A percentile compares a stretch with the other conserved stretches of the same genome.
Evolutionary conservation across 2,329 filamentous ascomycete species (phyloP).

Genomic region (Fusarium humuli): DNA sequence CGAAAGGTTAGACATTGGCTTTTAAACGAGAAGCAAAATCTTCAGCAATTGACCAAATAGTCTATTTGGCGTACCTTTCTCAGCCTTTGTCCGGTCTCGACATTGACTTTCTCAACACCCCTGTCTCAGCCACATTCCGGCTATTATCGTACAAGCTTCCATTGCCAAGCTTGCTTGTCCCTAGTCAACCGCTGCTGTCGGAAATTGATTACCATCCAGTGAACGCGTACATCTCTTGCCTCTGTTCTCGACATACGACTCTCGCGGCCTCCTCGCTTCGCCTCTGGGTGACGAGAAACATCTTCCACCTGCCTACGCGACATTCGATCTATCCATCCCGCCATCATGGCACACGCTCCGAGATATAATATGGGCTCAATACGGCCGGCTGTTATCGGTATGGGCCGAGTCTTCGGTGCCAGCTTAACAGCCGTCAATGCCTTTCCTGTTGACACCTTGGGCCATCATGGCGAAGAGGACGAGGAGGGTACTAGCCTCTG

Average conservation of each 20-base stretch:
- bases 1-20: slow-evolving; percentile 30
- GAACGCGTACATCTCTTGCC: slow-evolving; percentile 15
- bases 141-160: slow-evolving; percentile 19
- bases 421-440: slow-evolving; percentile 62
- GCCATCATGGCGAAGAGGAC: slow-evolving; percentile 60
- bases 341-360: slow-evolving; percentile 48
- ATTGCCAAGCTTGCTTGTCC: slow-evolving; percentile 19
- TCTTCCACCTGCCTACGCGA: background rate
- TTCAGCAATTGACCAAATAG: slow-evolving; percentile 1
- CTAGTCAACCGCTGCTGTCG: slow-evolving; percentile 6
- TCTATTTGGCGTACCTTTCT: slow-evolving; percentile 3
- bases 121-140: slow-evolving; percentile 34
- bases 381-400: slow-evolving; percentile 63
- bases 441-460: slow-evolving; percentile 56
- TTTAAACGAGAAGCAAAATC: background rate
- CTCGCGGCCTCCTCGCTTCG: slow-evolving; percentile 8
- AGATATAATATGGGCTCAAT: slow-evolving; percentile 56
- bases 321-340: background rate
- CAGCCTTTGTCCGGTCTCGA: background rate
- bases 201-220: slow-evolving; percentile 17
- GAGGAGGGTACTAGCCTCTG: slow-evolving; percentile 75
- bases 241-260: slow-evolving; percentile 11
- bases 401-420: slow-evolving; percentile 63
- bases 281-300: slow-evolving; percentile 6
- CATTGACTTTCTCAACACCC: slow-evolving; percentile 5